Base-by-base conservation (phyloP, 306 rosid species). In the Glycine soja region DNA sequence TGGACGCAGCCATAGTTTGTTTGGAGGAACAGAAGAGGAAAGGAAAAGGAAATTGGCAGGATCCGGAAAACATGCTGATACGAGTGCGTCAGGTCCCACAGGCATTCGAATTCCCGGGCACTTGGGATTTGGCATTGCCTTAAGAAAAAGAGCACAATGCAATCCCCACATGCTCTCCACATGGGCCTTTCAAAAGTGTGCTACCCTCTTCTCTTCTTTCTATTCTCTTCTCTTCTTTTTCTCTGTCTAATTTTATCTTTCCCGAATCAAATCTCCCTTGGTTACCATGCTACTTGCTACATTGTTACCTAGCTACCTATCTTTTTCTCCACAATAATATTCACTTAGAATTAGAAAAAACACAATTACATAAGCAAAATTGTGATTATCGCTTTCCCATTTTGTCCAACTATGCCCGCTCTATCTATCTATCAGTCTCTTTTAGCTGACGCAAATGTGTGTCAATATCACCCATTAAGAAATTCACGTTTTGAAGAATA, bases 121-220 rank as follows among this genome's bases (percentile, higher is more conserved):
- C 78, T 81, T 83, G 86, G 81, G 77, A 63, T 79, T 79, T 78
- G 80, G 89, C 84, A 81, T 85, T 84, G 81, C 74, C 79, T 79
- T 74, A 62, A 80, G 30, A 24, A 24, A 24, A 24, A 24, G 75
- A 78, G 83, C 57, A 80, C 67, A 80, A 24, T 62, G 67, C 78
- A 76, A 78, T 80, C 88, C 91, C 85, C 93, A 89, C 93, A 92
- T 86, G 92, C 90, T 76, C 88, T 79, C 95, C 93, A 89, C 95
- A 89, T 90, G 94, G 74, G 53, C 73, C 82, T 84, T 84, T 86
- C 72, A 77, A 78, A 88, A 90, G 76, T 70, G 74, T 84, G 70
- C 40, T 11, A 34, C 59, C 30, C 67, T 36, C 78, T 69, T 15
- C 67, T 36, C 78, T 69, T 15, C 58, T 72, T 24, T 24, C 30